These are phyloP conservation scores for Mortierella antarctica DNA, from an alignment of 192 early-diverging fungal species.

Conservation along the genomic window DNA sequence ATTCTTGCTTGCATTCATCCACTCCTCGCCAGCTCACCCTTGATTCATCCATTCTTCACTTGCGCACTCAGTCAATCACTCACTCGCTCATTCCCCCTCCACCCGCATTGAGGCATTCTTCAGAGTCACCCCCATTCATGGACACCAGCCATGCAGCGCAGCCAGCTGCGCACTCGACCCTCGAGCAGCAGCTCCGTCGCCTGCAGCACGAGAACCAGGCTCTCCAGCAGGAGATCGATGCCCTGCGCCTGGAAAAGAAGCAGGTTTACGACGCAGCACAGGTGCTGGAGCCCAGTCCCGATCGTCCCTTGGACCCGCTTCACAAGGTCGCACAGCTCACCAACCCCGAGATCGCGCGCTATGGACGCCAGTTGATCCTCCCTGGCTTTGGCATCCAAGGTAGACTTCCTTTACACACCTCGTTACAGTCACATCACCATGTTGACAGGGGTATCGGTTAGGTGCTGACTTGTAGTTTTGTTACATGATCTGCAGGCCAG, in stretches of 20 bases:
- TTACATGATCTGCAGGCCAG: conserved; percentile 66
- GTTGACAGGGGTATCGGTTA: neutral
- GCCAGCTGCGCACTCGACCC: neutral
- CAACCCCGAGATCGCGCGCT: conserved; percentile 82
- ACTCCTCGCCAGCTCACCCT: neutral
- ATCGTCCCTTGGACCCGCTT: conserved; percentile 6
- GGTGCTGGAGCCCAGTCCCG: no score
- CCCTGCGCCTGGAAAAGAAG: conserved; percentile 24
- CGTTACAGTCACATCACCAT: neutral
- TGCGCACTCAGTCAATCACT: neutral
- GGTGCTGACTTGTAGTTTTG: neutral
- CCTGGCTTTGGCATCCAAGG: conserved; percentile 79
- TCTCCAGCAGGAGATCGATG: conserved; percentile 14
- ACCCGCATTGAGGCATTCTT: no score
- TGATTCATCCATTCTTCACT: neutral
- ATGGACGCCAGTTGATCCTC: conserved; percentile 88
- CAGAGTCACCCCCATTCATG: no score
- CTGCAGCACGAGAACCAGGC: conserved; percentile 36
- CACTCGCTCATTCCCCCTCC: no score
- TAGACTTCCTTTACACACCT: conserved; percentile 26
- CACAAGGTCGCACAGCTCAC: conserved; percentile 56
- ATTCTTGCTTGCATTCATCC: neutral
- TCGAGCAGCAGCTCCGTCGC: conserved; percentile 4
- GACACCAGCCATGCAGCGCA: no score
- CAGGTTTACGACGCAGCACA: neutral